A percentile compares a stretch with the other conserved stretches of the same genome.
These are phyloP conservation scores for Senna tora DNA, from an alignment of 306 rosid species.

Conservation along the genomic window DNA sequence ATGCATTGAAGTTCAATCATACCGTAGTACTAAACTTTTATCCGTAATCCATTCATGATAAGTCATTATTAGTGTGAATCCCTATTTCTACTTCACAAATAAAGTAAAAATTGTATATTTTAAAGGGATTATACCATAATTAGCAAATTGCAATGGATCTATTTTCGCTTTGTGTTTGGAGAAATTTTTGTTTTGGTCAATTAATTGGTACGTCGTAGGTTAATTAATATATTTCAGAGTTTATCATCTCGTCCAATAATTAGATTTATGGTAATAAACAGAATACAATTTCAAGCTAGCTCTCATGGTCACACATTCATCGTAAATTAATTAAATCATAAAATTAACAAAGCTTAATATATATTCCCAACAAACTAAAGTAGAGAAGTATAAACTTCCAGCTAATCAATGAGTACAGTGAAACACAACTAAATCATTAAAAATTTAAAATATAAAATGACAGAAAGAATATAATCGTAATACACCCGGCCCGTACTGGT, in stretches of 20 bases:
- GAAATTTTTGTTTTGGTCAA: background rate
- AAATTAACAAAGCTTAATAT: background rate
- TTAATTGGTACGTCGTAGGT: no score
- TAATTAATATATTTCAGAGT: background rate
- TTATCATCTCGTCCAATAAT: background rate
- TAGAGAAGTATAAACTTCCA: background rate
- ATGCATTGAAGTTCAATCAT: no score
- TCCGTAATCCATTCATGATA: no score
- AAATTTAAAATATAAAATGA: slow-evolving; percentile 6
- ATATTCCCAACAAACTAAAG: background rate
- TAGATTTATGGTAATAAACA: background rate
- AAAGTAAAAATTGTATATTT: no score
- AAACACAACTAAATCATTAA: slow-evolving; percentile 10
- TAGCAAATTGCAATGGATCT: no score
- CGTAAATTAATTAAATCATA: slow-evolving; percentile 9
- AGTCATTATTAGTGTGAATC: no score
- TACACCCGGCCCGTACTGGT: slow-evolving; percentile 13
- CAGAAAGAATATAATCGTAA: slow-evolving; percentile 29
- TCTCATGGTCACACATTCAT: background rate
- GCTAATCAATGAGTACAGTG: no score
- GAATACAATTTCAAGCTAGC: background rate
- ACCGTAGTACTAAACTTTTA: no score
- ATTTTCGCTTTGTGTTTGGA: no score
- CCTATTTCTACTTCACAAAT: no score
- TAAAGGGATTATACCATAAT: no score